A percentile compares a stretch with the other conserved stretches of the same genome.
Evolutionary conservation across 1,284 basidiomycete genomes (phyloP).

Genomic region (Filobasidium uniguttulatum): DNA sequence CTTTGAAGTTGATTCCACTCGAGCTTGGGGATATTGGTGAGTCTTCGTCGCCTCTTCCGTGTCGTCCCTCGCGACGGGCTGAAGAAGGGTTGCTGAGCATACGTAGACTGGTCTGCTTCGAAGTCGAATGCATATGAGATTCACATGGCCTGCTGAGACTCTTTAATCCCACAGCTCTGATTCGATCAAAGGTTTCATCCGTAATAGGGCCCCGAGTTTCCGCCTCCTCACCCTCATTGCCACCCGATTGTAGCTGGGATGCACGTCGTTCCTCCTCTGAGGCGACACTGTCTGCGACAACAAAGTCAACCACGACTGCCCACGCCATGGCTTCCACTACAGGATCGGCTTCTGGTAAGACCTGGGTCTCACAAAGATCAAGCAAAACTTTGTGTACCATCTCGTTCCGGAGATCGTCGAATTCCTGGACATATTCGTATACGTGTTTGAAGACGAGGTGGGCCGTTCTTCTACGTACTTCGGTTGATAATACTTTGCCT

Average conservation of each 20-base stretch:
- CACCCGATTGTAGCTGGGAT: constrained; percentile 3
- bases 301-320: constrained; percentile 31
- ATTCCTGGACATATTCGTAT: constrained; percentile 35
- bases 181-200: too few species aligned
- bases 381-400: constrained; percentile 36
- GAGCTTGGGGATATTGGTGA: too few species aligned
- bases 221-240: too few species aligned
- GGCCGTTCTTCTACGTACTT: constrained; percentile 26
- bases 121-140: too few species aligned
- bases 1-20: neutral
- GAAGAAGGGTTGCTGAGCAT: too few species aligned
- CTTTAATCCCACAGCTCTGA: too few species aligned
- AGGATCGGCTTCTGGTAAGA: constrained; percentile 32
- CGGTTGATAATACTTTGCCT: constrained; percentile 17
- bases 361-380: constrained; percentile 35
- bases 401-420: constrained; percentile 30
- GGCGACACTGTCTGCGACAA: constrained; percentile 36
- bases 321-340: constrained; percentile 29
- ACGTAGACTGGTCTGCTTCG: too few species aligned
- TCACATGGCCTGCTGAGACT: too few species aligned
- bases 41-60: too few species aligned
- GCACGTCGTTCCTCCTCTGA: constrained; percentile 28
- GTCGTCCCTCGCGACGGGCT: too few species aligned
- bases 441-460: constrained; percentile 35
- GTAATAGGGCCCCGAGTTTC: too few species aligned